Conservation (phyloP, 805 yeast species). For the Jamesozyma hellenica region DNA sequence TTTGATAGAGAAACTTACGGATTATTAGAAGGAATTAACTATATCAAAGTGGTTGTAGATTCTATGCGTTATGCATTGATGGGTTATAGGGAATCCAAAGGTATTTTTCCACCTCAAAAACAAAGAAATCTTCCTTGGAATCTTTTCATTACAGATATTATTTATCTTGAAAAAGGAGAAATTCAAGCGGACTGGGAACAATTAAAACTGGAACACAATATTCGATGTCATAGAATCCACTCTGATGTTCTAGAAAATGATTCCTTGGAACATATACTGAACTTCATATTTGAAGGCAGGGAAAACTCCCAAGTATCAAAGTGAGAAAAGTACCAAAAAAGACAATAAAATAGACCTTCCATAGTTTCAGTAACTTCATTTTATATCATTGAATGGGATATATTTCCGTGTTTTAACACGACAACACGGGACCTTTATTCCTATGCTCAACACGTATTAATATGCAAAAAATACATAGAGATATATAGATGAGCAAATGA, state of each 20-base stretch:
- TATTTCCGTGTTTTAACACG: no score
- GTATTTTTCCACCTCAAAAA: constrained; percentile 4
- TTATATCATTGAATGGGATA: no score
- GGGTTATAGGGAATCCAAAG: constrained; percentile 15
- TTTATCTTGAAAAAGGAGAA: constrained; percentile 43
- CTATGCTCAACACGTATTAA: no score
- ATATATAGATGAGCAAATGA: no score
- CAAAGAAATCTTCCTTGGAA: constrained; percentile 28
- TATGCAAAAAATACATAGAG: no score
- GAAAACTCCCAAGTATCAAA: no score
- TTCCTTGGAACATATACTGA: constrained; percentile 7
- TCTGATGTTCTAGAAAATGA: constrained; percentile 20
- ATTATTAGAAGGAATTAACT: constrained; percentile 48
- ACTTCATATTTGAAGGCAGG: neutral
- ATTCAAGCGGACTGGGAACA: constrained; percentile 39
- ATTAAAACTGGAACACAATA: constrained; percentile 33
- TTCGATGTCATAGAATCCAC: constrained; percentile 34
- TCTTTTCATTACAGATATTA: constrained; percentile 51
- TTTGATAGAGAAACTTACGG: constrained; percentile 73
- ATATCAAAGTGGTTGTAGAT: constrained; percentile 42
- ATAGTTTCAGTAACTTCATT: no score
- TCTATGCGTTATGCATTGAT: constrained; percentile 21
- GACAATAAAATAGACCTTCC: no score
- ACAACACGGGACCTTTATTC: no score
- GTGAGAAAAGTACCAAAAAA: no score